Base-by-base conservation (phyloP, 2,329 filamentous ascomycete species). In the Epichloe sp. region DNA sequence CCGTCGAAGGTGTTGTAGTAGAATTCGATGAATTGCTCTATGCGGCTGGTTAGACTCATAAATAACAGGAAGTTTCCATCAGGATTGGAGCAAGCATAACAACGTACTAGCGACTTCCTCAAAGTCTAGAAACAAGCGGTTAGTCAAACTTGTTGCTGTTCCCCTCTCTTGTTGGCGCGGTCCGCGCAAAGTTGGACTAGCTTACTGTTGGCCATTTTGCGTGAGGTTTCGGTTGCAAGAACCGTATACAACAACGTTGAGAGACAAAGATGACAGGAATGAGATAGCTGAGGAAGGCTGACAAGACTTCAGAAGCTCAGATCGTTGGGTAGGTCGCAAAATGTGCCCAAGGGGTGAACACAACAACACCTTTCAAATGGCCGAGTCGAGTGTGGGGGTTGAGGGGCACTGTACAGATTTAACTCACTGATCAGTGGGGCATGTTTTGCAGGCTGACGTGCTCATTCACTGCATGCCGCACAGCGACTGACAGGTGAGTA, bases 1-100 rank as follows among this genome's bases (percentile, higher is more conserved):
- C 64, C 56, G 68, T 95, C 89, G 71, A 96, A 95, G 54, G 82
- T 83, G 63, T 84, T 76, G 79, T 95, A 96, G 81, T 96, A 97
- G 76, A 85, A 91, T 54, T 83, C 66, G 59, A 91, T 84, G 71
- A 97, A 96, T 72, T 94, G 80, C 68, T 84, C 90, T 96, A 47
- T 58, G 53, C 44, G 44, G n/a, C 31, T 17, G 8, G 36, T 54
- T 35, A 54, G 52, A 43, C 34, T 12, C 4, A 21, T 40, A 21
- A 12, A 12, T 8, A 43, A 23, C 10, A 43, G 21, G 19, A 23
- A 5, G 3, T 12, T 26, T 23, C 17, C 1, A 11, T n/a, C 2
- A 40, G 8, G 5, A 17, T 12, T 2, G 6, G 2, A 17, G 6
- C 26, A 42, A 31, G 23, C 26, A 6, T 44, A 10, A 41, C 35